Evolutionary conservation across 2,329 filamentous ascomycete genomes (phyloP).

Genomic region (Aspergillus calidoustus): DNA sequence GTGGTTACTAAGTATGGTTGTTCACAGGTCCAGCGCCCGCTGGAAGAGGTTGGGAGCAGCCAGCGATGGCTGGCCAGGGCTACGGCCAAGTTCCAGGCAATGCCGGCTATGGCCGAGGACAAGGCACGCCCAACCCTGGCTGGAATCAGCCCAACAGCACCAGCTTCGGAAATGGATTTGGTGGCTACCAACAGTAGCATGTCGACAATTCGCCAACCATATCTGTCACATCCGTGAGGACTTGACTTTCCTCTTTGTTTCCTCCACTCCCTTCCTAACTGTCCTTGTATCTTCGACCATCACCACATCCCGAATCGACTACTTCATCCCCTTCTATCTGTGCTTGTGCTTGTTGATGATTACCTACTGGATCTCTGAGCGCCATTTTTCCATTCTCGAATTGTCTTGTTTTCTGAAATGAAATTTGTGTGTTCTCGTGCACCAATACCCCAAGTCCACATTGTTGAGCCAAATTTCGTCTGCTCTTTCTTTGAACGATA

Average conservation of each 20-base stretch:
- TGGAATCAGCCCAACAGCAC: constrained; percentile 58
- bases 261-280: constrained; percentile 24
- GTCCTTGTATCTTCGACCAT: constrained; percentile 27
- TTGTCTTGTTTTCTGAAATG: constrained; percentile 46
- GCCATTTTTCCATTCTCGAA: constrained; percentile 38
- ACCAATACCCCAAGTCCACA: constrained; percentile 50
- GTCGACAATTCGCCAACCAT: constrained; percentile 18
- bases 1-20: constrained; percentile 19
- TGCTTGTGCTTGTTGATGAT: constrained; percentile 31
- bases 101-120: constrained; percentile 81
- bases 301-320: constrained; percentile 24
- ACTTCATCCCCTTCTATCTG: constrained; percentile 21
- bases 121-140: constrained; percentile 56
- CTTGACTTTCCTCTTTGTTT: constrained; percentile 20
- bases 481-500: constrained; percentile 36
- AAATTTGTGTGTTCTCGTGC: constrained; percentile 48
- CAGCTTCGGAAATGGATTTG: constrained; percentile 61
- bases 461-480: constrained; percentile 39
- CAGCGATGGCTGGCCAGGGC: constrained; percentile 50
- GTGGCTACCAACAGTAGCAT: constrained; percentile 63
- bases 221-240: constrained; percentile 23
- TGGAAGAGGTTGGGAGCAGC: constrained; percentile 61
- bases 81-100: constrained; percentile 72
- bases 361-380: constrained; percentile 46
- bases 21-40: constrained; percentile 58